Base-by-base conservation (phyloP, 2,329 filamentous ascomycete genomes). In the Mycosphaerella sp. region DNA sequence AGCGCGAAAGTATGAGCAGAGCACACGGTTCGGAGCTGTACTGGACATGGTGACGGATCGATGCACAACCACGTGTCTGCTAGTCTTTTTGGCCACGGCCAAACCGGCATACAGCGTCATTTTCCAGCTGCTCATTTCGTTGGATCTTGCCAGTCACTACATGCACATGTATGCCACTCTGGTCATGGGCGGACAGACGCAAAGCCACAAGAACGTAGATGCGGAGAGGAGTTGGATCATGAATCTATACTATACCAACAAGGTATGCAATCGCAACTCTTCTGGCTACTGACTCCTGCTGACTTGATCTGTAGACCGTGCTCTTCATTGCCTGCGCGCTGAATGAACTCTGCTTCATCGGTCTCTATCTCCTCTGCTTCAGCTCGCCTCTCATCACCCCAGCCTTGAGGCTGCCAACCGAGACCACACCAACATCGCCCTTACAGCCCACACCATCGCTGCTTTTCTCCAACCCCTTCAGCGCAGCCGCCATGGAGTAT, bases 1-100 rank as follows among this genome's bases (percentile, higher is more conserved):
- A n/a, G 93, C 93, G 52, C 84, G 88, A 42, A 76, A 80, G 64
- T 85, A 91, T 68, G 82, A 95, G 64, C 93, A 98, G 71, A 91
- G 87, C 34, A 97, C 93, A 49, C 87, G 87, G 59, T 98, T 98
- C 69, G 93, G 93, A 58, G 93, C 91, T 28, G 91, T 98, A 30
- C 79, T 98, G 58, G 93, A 98, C 74, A 98, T 98, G 93, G 91
- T 98, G 55, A 98, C 93, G 14, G 93, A 98, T 72, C 86, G 93
- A 54, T 97, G 93, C 77, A 97, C 91, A 27, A 98, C 93, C 2
- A 84, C 91, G 2, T 98, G 93, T 71, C 74, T 98, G 62, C 81
- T 98, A 43, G 90, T 97, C 44, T 98, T 97, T 75, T 74, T 98
- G 56, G 89, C 88, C 36, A 94, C 89, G 12, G 93, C 93, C 16